Percentiles rank a stretch among this genome's conserved stretches.
Conservation (phyloP, 2,329 filamentous ascomycete genomes). For the Aureobasidium sp. region DNA sequence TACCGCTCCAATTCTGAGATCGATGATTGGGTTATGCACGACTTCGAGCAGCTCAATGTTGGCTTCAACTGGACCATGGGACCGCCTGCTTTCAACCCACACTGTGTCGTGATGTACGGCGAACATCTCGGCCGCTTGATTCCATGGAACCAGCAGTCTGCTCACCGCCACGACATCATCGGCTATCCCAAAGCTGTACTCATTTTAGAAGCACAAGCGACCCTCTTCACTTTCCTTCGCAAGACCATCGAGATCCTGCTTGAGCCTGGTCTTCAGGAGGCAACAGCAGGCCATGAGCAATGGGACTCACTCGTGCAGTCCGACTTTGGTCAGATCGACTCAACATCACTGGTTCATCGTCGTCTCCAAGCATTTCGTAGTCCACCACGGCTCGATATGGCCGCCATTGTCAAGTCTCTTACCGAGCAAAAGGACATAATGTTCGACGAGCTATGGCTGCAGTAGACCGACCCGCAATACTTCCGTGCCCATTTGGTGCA, state of each 20-base stretch:
- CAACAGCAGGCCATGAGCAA: background rate
- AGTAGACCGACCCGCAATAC: background rate
- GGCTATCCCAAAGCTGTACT: conserved; percentile 15
- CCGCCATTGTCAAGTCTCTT: background rate
- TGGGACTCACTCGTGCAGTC: background rate
- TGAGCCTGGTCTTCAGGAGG: background rate
- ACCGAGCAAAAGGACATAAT: background rate
- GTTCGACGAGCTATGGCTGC: background rate
- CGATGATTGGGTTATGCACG: conserved; percentile 16
- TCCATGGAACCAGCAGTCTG: conserved; percentile 9
- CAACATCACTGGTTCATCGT: background rate
- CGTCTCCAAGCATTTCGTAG: background rate
- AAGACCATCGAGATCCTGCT: background rate
- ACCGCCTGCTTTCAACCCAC: conserved; percentile 15
- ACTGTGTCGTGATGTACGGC: conserved; percentile 17
- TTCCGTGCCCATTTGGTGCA: background rate
- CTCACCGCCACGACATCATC: conserved; percentile 15
- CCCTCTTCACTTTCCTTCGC: background rate
- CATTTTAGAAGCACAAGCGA: background rate
- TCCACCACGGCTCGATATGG: background rate
- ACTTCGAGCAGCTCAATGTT: conserved; percentile 17
- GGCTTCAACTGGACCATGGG: background rate
- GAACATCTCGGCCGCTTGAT: conserved; percentile 10
- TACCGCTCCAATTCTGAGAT: conserved; percentile 12
- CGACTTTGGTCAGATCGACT: background rate